Conservation (phyloP, 2,329 filamentous ascomycete genomes). For the Fusarium sp. region DNA sequence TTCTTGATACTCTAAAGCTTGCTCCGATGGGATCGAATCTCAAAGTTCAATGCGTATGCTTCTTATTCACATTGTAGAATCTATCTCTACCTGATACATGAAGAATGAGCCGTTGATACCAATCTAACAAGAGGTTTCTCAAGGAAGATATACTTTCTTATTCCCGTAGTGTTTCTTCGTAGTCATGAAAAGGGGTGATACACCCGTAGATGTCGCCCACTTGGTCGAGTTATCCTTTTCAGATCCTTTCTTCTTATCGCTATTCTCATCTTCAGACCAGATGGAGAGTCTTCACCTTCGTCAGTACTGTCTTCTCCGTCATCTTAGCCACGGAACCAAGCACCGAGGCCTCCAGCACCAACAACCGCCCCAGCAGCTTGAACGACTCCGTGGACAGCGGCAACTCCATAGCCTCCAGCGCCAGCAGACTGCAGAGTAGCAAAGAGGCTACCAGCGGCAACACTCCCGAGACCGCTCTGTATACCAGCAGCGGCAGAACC, state of each 20-base stretch:
- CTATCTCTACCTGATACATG: background rate
- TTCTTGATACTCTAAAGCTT: too few relatives aligned
- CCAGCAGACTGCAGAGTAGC: conserved; percentile 51
- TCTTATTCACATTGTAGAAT: background rate
- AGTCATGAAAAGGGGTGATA: too few relatives aligned
- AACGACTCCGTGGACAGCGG: conserved; percentile 33
- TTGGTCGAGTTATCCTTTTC: background rate
- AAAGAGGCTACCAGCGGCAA: conserved; percentile 42
- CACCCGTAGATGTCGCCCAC: background rate
- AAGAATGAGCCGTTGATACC: background rate
- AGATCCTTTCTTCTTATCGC: background rate
- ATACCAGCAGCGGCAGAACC: conserved; percentile 43
- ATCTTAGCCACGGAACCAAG: background rate
- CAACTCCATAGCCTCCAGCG: conserved; percentile 45
- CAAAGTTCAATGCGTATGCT: background rate
- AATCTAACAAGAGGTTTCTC: background rate
- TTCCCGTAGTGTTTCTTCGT: background rate
- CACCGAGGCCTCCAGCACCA: background rate
- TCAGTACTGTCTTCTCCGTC: background rate
- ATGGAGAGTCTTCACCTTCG: background rate
- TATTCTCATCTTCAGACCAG: too few relatives aligned
- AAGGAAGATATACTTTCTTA: background rate
- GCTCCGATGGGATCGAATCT: background rate
- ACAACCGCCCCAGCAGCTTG: conserved; percentile 5
- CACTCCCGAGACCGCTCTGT: conserved; percentile 48